Evolutionary conservation across 75 land plant species (phyloP).

Genomic region (Sequoiadendron giganteum): DNA sequence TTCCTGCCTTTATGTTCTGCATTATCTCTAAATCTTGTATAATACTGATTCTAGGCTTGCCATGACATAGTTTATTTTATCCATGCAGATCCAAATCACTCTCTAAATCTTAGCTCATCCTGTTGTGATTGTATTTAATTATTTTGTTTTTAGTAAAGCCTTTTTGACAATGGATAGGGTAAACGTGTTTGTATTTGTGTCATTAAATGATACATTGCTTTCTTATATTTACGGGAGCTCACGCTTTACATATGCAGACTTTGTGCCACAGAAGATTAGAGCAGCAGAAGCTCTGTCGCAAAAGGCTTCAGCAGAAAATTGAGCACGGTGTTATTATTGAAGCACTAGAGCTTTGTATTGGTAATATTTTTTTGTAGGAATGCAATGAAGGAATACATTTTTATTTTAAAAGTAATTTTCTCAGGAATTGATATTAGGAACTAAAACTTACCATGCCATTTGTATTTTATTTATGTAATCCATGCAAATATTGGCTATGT

Average conservation of each 20-base stretch:
- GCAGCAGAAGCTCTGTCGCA: constrained; percentile 6
- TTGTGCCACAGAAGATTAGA: constrained; percentile 11
- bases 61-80: not conserved
- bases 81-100: not conserved
- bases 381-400: not conserved
- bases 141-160: not conserved
- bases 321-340: not conserved
- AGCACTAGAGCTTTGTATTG: not conserved
- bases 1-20: not conserved
- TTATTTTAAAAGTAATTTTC: not conserved
- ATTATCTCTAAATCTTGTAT: not conserved
- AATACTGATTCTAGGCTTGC: not conserved
- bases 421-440: not conserved
- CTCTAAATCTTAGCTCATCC: not conserved
- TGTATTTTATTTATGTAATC: not conserved
- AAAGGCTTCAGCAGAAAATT: not conserved
- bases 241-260: not conserved
- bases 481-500: not conserved
- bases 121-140: not conserved
- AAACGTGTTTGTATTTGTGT: not conserved
- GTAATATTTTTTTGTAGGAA: not conserved
- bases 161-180: not conserved
- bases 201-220: not conserved
- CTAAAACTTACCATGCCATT: not conserved
- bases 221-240: not conserved